Percentiles rank a stretch among this genome's conserved stretches.
Conservation (phyloP, 1,139 yeast genomes). For the Suhomyces maxii region DNA sequence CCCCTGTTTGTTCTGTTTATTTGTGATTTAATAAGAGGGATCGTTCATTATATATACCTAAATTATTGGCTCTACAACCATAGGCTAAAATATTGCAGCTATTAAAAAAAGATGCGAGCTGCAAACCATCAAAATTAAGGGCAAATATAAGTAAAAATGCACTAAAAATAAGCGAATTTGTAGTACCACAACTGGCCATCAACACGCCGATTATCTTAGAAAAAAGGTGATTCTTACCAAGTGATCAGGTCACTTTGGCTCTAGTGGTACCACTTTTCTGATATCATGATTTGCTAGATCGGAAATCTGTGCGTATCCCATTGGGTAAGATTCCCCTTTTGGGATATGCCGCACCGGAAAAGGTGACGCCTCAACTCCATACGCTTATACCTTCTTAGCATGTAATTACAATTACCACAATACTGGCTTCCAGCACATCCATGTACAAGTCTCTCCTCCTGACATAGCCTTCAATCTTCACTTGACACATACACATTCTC, state of each 20-base stretch:
- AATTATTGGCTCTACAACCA: background rate
- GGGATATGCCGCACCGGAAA: background rate
- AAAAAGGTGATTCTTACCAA: background rate
- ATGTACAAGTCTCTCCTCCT: too few species aligned
- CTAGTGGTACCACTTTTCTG: background rate
- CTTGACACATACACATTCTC: too few species aligned
- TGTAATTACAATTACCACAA: too few species aligned
- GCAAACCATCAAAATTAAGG: too few species aligned
- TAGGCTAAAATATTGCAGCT: background rate
- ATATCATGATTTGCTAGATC: background rate
- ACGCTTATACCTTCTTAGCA: too few species aligned
- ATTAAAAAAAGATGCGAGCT: too few species aligned
- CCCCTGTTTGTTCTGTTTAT: background rate
- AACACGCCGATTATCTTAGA: background rate
- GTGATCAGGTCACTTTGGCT: background rate
- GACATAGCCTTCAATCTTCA: too few species aligned
- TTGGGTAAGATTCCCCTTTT: background rate
- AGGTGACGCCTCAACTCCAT: background rate
- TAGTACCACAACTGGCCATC: background rate
- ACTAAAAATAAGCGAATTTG: background rate
- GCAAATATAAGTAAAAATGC: background rate
- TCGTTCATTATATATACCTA: background rate
- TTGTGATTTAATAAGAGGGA: background rate
- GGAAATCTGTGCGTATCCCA: background rate
- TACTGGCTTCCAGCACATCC: too few species aligned